Evolutionary conservation across 2,329 filamentous ascomycete genomes (phyloP), one percentile per base, ranked within the genome.

Genomic region (Macrophomina tecta): DNA sequence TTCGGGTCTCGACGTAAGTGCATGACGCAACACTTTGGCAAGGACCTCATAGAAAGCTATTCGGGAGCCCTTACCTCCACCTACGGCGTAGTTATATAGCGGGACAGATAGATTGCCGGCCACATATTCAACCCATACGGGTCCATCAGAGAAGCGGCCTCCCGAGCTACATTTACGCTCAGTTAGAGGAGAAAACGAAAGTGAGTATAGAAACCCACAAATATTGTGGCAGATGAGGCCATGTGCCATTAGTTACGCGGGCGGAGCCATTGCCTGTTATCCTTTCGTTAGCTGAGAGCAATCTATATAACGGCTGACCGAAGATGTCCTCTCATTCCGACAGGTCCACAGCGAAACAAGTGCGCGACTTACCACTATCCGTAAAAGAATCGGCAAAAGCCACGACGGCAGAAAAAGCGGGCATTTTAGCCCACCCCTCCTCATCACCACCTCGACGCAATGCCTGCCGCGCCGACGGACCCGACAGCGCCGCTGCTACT

Each of bases 111-210:
- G 30, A 18, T 65, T 68, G 5, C 38, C 40, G 1, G 66, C 66
- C 28, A 68, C 46, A 30, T 66, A 32, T n/a, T 68, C 66, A 30
- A 56, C 45, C 66, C 66, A 68, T 8, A 68, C 52, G 5, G 49
- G 66, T 1, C 66, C 66, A 38, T 66, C 66, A 6, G 66, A 66
- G 46, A 68, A 68, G 36, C 66, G 62, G 46, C 66, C 66, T 5
- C 36, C 23, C 12, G 11, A 51, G 11, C 48, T 51, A 23, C 5
- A 28, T 7, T 30, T 4, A 2, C 16, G 8, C 23, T 18, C 18
- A 9, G 16, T 51, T 11, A 28, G n/a, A 9, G 48, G 1, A 51
- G 16, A 48, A 3, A 18, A 51, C n/a, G 3, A 30, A 28, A 28
- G 9, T 23, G 30, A 11, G 18, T 11, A 23, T 4, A 23, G 48